phyloP scores from a whole-genome alignment of 352 stramenopile species.

The Phytopythium chamaehyphon region DNA sequence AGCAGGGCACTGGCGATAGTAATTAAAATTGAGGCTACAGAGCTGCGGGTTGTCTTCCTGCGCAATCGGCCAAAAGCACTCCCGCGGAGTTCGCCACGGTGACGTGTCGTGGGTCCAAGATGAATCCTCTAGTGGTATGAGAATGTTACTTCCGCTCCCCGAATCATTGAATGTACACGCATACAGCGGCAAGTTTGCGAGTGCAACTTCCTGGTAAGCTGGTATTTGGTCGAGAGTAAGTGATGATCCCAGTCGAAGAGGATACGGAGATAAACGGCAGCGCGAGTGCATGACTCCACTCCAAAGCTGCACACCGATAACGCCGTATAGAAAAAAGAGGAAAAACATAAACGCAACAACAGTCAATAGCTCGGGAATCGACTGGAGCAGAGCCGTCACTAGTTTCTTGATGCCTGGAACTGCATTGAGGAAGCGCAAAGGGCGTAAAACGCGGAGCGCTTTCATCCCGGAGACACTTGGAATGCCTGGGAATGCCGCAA shows the following conservation, averaged over 20 bases:
- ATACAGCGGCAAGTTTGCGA: slow-evolving; percentile 34
- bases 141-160: neutral
- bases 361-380: slow-evolving; percentile 71
- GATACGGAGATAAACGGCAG: slow-evolving; percentile 68
- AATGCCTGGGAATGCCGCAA: slow-evolving; percentile 40
- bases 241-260: slow-evolving; percentile 36
- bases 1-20: slow-evolving; percentile 24
- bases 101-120: slow-evolving; percentile 44
- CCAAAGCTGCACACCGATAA: slow-evolving; percentile 82
- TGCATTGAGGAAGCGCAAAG: slow-evolving; percentile 44
- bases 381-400: slow-evolving; percentile 64
- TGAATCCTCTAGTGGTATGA: slow-evolving; percentile 21
- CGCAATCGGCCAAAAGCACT: slow-evolving; percentile 89
- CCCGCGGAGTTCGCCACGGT: slow-evolving; percentile 41
- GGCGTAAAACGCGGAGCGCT: slow-evolving; percentile 32
- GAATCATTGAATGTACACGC: slow-evolving; percentile 7
- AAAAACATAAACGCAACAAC: slow-evolving; percentile 79
- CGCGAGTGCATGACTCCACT: slow-evolving; percentile 57
- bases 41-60: slow-evolving; percentile 41
- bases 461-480: slow-evolving; percentile 32
- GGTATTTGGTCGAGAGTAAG: slow-evolving; percentile 25
- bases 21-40: slow-evolving; percentile 36
- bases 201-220: slow-evolving; percentile 20
- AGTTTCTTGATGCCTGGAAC: slow-evolving; percentile 51
- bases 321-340: slow-evolving; percentile 83